Evolutionary conservation across 768 basidiomycete genomes (phyloP).

Genomic region (Cystobasidium ongulense): DNA sequence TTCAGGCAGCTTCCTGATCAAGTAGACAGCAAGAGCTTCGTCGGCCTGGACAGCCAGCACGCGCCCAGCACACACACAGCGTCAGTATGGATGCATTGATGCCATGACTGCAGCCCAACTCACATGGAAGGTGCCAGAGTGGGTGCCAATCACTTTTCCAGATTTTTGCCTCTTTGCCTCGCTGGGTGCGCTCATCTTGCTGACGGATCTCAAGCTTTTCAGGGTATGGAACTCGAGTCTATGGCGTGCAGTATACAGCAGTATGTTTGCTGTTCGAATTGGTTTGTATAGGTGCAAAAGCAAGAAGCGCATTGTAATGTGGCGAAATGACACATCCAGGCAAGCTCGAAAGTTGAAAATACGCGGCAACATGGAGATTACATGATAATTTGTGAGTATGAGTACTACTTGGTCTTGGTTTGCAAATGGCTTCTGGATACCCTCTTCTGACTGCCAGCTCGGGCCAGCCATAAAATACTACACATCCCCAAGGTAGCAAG

Average conservation of each 20-base stretch:
- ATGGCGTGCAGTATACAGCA: background rate
- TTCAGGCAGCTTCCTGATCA: constrained; percentile 66
- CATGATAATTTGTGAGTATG: no score
- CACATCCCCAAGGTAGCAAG: background rate
- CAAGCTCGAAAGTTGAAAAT: background rate
- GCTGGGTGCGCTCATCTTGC: background rate
- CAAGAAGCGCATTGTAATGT: background rate
- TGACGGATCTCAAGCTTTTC: background rate
- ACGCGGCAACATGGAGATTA: background rate
- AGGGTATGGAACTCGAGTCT: no score
- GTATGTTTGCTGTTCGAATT: background rate
- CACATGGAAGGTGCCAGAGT: constrained; percentile 10
- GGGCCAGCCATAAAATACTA: background rate
- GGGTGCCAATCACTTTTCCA: background rate
- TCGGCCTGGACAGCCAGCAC: no score
- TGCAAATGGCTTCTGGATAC: background rate
- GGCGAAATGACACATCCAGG: background rate
- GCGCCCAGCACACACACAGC: background rate
- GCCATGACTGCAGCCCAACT: background rate
- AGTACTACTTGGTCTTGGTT: background rate
- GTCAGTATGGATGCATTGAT: background rate
- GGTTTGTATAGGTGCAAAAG: background rate
- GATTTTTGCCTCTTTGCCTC: constrained; percentile 12
- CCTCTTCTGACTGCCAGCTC: background rate
- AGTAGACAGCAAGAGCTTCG: constrained; percentile 85